Conservation (phyloP, 768 basidiomycete genomes). For the Auricularia cornea region DNA sequence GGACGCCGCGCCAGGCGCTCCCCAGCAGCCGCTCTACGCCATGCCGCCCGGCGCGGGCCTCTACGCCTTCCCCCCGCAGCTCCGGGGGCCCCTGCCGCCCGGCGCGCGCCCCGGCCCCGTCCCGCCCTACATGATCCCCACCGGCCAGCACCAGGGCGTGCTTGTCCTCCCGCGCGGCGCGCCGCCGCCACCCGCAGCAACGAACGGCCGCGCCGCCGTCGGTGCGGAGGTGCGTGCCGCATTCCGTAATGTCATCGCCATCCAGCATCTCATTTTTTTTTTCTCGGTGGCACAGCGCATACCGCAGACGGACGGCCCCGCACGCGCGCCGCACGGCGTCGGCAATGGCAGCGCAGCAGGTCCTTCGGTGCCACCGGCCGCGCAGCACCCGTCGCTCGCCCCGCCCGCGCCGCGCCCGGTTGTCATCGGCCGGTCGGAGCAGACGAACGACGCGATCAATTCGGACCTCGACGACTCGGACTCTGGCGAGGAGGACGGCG, state of each 20-base stretch:
- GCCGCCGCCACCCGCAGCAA: background rate
- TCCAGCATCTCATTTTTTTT: background rate
- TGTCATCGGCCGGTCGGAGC: background rate
- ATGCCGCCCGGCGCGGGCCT: background rate
- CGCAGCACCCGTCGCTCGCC: slow-evolving; percentile 16
- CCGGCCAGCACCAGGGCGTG: background rate
- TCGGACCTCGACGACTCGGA: slow-evolving; percentile 91
- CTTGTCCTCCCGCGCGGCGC: background rate
- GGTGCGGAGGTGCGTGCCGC: background rate
- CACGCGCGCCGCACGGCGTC: slow-evolving; percentile 57
- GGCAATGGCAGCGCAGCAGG: slow-evolving; percentile 59
- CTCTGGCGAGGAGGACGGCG: slow-evolving; percentile 73
- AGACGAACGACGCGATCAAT: slow-evolving; percentile 71
- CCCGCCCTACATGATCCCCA: background rate
- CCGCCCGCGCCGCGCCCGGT: background rate
- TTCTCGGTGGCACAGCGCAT: slow-evolving; percentile 27
- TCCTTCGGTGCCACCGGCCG: slow-evolving; percentile 64
- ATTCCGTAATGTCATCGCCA: background rate
- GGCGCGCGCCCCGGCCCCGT: background rate
- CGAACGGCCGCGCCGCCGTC: background rate
- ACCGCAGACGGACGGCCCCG: slow-evolving; percentile 76
- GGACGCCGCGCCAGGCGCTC: background rate
- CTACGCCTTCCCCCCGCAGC: background rate
- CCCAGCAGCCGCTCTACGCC: background rate
- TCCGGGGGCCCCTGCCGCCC: no score